Percentiles rank a stretch among this genome's conserved stretches.
Conservation (phyloP, 495 filamentous ascomycete species). For the Parathielavia hyrcaniae region DNA sequence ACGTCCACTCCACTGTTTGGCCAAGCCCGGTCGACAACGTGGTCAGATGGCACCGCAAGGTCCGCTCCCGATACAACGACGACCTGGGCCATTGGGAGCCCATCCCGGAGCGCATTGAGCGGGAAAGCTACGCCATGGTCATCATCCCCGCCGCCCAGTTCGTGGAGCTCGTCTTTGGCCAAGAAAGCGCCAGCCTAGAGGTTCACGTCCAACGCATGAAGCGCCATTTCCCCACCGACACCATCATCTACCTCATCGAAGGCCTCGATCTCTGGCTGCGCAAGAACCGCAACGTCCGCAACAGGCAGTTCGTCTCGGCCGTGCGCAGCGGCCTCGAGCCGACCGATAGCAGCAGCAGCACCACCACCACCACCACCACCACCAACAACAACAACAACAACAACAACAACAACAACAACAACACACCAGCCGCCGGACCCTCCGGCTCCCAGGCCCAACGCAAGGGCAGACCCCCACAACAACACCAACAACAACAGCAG, state of each 20-base stretch:
- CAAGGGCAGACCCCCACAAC: conserved; percentile 15
- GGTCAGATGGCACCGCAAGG: conserved; percentile 70
- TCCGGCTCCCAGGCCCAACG: conserved; percentile 10
- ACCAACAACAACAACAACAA: background rate
- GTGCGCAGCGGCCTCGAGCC: conserved; percentile 51
- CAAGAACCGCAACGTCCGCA: conserved; percentile 61
- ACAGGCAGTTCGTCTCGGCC: conserved; percentile 59
- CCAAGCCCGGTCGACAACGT: conserved; percentile 50
- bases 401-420: background rate
- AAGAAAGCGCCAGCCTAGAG: conserved; percentile 47
- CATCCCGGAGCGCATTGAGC: conserved; percentile 47
- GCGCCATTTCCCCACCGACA: conserved; percentile 46
- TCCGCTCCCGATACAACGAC: conserved; percentile 56
- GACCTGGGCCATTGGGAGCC: conserved; percentile 62
- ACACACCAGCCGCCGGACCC: conserved; percentile 14
- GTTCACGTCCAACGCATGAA: conserved; percentile 54
- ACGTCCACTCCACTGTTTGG: conserved; percentile 39
- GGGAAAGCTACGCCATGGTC: conserved; percentile 63
- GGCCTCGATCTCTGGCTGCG: conserved; percentile 61
- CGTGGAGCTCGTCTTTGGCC: conserved; percentile 52
- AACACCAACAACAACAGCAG: conserved; percentile 42
- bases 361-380: background rate
- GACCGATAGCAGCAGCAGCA: background rate
- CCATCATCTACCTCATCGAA: conserved; percentile 71
- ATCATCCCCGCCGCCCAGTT: conserved; percentile 63